phyloP scores from a whole-genome alignment of 1,284 basidiomycete genomes.

The Phylloporus sp. region DNA sequence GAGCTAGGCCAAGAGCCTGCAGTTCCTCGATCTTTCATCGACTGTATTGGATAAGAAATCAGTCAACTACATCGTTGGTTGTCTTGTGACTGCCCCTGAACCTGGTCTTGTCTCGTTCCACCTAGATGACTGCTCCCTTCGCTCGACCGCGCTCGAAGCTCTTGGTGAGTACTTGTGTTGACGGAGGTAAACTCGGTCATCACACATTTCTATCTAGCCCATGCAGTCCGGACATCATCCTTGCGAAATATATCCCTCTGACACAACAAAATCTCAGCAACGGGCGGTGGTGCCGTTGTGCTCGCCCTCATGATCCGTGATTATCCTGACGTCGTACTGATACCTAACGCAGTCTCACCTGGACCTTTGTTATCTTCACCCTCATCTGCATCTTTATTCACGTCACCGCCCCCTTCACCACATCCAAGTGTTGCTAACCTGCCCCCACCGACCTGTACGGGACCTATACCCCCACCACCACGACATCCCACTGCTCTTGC shows the following conservation, averaged over 20 bases:
- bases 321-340: slow-evolving; percentile 81
- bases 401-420: slow-evolving; percentile 30
- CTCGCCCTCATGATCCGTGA: slow-evolving; percentile 96
- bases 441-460: slow-evolving; percentile 47
- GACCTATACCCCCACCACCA: slow-evolving; percentile 65
- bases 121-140: slow-evolving; percentile 83
- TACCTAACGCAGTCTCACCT: slow-evolving; percentile 2
- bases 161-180: slow-evolving; percentile 63
- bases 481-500: slow-evolving; percentile 53
- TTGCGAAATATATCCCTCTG: slow-evolving; percentile 88
- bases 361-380: slow-evolving; percentile 23
- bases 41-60: slow-evolving; percentile 86
- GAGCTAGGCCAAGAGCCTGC: slow-evolving; percentile 72
- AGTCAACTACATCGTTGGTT: slow-evolving; percentile 82
- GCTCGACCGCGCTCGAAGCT: slow-evolving; percentile 76
- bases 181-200: background rate
- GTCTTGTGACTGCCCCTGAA: slow-evolving; percentile 63
- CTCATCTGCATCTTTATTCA: slow-evolving; percentile 26
- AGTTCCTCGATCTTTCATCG: slow-evolving; percentile 90
- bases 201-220: slow-evolving; percentile 55
- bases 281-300: slow-evolving; percentile 88
- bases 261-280: slow-evolving; percentile 82
- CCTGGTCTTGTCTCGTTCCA: slow-evolving; percentile 78
- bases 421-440: slow-evolving; percentile 28
- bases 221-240: slow-evolving; percentile 82